Base-by-base conservation (phyloP, 176 grass and related monocot species). In the Oryza coarctata region DNA sequence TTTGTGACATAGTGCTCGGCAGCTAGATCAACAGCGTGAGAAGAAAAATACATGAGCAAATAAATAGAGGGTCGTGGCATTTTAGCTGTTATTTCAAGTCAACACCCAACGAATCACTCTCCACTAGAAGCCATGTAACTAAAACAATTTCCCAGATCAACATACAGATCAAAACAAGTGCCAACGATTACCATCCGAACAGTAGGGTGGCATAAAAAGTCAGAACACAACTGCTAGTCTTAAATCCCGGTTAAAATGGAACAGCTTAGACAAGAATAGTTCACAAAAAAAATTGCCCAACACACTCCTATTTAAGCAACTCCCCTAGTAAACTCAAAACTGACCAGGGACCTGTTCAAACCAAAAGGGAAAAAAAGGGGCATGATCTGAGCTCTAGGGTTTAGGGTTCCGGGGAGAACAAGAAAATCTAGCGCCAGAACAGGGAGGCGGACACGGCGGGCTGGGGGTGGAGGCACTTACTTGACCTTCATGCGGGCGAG, bases 401-500 rank as follows among this genome's bases (percentile, higher is more conserved):
- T 82, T 63, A 79, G 49, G 78, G 73, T 73, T 49, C 72, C 5
- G 6, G 50, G 29, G 35, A 74, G 45, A 29, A 35, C 1, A 15
- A 12, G 47, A 34, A 49, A 49, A 63, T 1, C 43, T 77, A 91
- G 61, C 63, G 80, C 45, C 5, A 57, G 78, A 65, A 77, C 33
- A 41, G 63, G 58, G 10, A 11, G 18, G 29, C 1, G 5, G 9
- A 9, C 25, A 69, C 0, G 38, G 30, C 26, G 30, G 43, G 3
- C 12, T 14, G 29, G 8, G 20, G 35, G 0, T 17, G 32, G 17
- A 3, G 38, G 18, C 7, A 88, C 89, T 80, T 91, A 97, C 95
- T 97, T 97, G 90, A 97, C 90, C 83, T 97, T 97, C 95, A 97
- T 97, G 39, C 95, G 92, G 68, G 95, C 95, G 22, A 97, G 90